These are phyloP conservation scores for Leccinum disarticulatum DNA, from an alignment of 768 basidiomycete genomes.

Conservation along the genomic window DNA sequence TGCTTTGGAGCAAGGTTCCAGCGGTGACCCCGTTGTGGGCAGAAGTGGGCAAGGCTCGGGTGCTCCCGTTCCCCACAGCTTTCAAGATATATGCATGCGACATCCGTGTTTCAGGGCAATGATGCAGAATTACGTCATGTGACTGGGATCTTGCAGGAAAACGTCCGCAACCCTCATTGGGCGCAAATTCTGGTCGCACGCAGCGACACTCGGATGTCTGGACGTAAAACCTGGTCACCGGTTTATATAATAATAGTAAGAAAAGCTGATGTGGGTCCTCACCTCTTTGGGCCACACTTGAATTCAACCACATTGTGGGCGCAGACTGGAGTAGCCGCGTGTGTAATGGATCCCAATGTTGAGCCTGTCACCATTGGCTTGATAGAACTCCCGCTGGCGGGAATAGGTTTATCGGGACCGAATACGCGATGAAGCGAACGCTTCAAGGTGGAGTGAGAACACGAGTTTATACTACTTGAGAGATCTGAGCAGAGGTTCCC, in stretches of 20 bases:
- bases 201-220: not conserved
- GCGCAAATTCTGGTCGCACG: not conserved
- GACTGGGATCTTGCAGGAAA: constrained; percentile 10
- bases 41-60: constrained; percentile 3
- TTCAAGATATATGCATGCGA: constrained; percentile 18
- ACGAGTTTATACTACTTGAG: not conserved
- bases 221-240: not conserved
- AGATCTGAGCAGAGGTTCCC: not conserved
- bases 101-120: constrained; percentile 1
- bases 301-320: not conserved
- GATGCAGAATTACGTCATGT: constrained; percentile 14
- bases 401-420: not conserved
- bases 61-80: constrained; percentile 1
- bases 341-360: not conserved
- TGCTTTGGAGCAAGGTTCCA: not conserved
- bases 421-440: not conserved
- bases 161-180: not conserved
- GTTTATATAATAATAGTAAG: not conserved
- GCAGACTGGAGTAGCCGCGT: not conserved
- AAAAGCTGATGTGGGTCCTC: not conserved
- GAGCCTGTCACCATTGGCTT: not conserved
- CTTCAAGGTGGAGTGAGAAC: not conserved
- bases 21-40: not conserved
- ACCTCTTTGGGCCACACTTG: not conserved
- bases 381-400: not conserved